Conservation (phyloP, 2,329 filamentous ascomycete genomes). For the Stagonosporopsis chrysanthemi region DNA sequence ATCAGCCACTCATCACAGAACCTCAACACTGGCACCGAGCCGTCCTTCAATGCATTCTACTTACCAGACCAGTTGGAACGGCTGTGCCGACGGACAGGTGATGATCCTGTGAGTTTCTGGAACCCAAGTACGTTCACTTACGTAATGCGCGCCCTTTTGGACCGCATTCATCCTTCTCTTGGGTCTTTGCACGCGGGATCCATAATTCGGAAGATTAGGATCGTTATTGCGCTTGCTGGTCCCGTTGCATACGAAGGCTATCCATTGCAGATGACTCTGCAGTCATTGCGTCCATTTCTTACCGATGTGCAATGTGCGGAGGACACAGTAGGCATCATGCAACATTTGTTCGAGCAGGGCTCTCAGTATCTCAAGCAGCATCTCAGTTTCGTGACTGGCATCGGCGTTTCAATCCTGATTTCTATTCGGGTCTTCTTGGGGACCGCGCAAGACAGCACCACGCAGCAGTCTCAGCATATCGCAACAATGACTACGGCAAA, state of each 20-base stretch:
- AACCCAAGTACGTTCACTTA: constrained; percentile 76
- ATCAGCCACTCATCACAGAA: constrained; percentile 70
- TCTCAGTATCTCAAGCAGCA: constrained; percentile 67
- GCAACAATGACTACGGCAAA: constrained; percentile 78
- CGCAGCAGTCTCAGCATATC: constrained; percentile 82
- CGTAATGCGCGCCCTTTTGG: constrained; percentile 78
- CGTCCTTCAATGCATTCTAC: constrained; percentile 80
- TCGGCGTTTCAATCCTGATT: constrained; percentile 78
- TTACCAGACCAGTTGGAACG: constrained; percentile 78
- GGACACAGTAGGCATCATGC: constrained; percentile 84
- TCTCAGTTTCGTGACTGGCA: constrained; percentile 81
- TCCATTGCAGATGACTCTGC: constrained; percentile 87
- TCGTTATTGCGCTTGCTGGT: constrained; percentile 81
- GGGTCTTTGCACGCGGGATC: constrained; percentile 88
- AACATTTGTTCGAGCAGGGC: constrained; percentile 80
- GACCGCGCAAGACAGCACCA: constrained; percentile 78
- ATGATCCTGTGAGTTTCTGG: constrained; percentile 73
- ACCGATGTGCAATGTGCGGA: constrained; percentile 87
- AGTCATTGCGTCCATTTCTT: constrained; percentile 78
- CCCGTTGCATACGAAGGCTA: constrained; percentile 77
- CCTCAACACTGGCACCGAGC: constrained; percentile 83
- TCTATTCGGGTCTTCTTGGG: constrained; percentile 79
- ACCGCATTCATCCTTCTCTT: constrained; percentile 80
- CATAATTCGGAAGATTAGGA: constrained; percentile 82
- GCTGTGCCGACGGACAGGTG: constrained; percentile 73